Evolutionary conservation across 176 grass and related monocot species (phyloP).

Genomic region (Bonia amplexicaulis): DNA sequence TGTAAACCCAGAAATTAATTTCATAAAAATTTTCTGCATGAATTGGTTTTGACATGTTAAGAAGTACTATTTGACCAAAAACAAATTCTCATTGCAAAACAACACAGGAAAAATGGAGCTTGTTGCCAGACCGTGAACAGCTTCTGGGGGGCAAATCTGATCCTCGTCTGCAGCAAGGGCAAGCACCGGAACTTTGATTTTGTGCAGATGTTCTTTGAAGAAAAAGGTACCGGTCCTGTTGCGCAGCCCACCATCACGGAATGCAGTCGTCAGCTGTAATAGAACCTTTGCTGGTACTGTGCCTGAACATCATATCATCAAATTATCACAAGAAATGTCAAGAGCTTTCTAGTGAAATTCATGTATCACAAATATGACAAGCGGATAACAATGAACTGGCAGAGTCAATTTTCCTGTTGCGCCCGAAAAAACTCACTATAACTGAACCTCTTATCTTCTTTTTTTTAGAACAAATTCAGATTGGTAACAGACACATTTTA

Average conservation of each 20-base stretch:
- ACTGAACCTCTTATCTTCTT: background rate
- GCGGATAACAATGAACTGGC: background rate
- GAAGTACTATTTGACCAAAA: background rate
- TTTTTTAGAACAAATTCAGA: background rate
- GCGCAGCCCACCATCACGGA: slow-evolving; percentile 68
- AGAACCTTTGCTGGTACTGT: slow-evolving; percentile 91
- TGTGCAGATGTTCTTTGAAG: slow-evolving; percentile 68
- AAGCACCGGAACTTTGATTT: slow-evolving; percentile 73
- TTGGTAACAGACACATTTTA: background rate
- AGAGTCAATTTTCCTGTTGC: background rate
- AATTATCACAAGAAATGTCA: slow-evolving; percentile 18
- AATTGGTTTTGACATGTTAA: background rate
- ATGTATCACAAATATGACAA: slow-evolving; percentile 18
- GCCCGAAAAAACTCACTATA: background rate
- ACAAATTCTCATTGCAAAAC: background rate
- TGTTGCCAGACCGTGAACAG: slow-evolving; percentile 60
- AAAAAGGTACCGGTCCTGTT: slow-evolving; percentile 66
- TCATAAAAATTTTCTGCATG: background rate
- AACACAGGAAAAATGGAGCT: background rate
- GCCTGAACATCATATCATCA: slow-evolving; percentile 45
- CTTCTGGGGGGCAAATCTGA: slow-evolving; percentile 86
- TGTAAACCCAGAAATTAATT: background rate
- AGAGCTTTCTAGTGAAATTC: background rate
- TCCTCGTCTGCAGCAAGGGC: slow-evolving; percentile 85
- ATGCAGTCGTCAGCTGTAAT: slow-evolving; percentile 73